A percentile compares a stretch with the other conserved stretches of the same genome.
Evolutionary conservation across 345 rosid species (phyloP).

Genomic region (Kernera saxatilis): DNA sequence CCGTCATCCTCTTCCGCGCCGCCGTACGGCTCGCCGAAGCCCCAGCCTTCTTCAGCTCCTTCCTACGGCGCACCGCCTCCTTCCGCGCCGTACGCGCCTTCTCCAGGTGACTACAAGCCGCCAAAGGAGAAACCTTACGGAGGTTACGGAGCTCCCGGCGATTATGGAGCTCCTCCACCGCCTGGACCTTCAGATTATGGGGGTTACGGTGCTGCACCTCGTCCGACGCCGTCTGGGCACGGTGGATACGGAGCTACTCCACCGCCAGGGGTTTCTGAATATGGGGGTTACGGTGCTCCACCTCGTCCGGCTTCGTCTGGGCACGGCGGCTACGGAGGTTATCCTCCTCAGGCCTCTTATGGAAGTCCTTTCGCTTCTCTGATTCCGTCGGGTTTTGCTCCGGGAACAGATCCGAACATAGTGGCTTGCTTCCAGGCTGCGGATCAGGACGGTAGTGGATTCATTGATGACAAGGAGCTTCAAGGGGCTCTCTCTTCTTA

Average conservation of each 20-base stretch:
- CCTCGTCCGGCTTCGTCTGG: slow-evolving; percentile 35
- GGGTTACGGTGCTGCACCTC: slow-evolving; percentile 32
- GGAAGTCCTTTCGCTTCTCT: slow-evolving; percentile 69
- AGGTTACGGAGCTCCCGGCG: slow-evolving; percentile 37
- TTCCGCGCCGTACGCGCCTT: slow-evolving; percentile 39
- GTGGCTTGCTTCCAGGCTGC: slow-evolving; percentile 78
- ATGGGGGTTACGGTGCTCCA: slow-evolving; percentile 39
- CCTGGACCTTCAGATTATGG: slow-evolving; percentile 16
- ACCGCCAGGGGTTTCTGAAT: slow-evolving; percentile 14
- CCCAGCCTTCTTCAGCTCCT: slow-evolving; percentile 14
- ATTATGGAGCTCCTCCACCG: slow-evolving; percentile 47
- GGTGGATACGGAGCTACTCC: slow-evolving; percentile 37
- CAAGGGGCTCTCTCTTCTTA: slow-evolving; percentile 81
- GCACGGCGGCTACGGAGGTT: slow-evolving; percentile 31
- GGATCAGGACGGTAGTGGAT: slow-evolving; percentile 82
- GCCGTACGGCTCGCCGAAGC: slow-evolving; percentile 28
- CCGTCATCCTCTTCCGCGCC: slow-evolving; percentile 33
- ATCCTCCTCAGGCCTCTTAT: slow-evolving; percentile 35
- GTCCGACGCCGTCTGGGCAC: slow-evolving; percentile 26
- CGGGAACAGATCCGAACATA: slow-evolving; percentile 81
- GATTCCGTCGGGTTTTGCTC: slow-evolving; percentile 74
- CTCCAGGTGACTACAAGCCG: slow-evolving; percentile 48
- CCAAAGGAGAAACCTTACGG: slow-evolving; percentile 58
- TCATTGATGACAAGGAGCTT: slow-evolving; percentile 84
- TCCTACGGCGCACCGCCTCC: slow-evolving; percentile 39